phyloP scores from a whole-genome alignment of 2,329 filamentous ascomycete genomes.

The Niveomyces coronatus region DNA sequence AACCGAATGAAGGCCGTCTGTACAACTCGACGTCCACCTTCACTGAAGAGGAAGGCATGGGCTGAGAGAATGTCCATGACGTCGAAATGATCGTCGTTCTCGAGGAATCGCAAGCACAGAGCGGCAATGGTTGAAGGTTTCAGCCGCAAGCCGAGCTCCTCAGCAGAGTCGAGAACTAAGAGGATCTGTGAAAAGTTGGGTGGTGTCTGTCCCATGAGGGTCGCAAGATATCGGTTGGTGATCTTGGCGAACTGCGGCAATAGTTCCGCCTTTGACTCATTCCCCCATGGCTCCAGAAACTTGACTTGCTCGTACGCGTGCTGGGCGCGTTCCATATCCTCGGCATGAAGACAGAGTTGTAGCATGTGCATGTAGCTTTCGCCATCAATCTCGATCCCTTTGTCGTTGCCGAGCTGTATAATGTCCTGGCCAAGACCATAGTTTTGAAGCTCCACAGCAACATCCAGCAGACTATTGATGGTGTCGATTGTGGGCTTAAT shows the following conservation, averaged over 20 bases:
- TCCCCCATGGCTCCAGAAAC: constrained; percentile 25
- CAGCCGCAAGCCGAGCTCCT: constrained; percentile 58
- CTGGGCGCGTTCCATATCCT: constrained; percentile 61
- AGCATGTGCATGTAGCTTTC: constrained; percentile 66
- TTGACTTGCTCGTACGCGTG: constrained; percentile 46
- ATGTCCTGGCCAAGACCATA: constrained; percentile 65
- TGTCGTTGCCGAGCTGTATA: constrained; percentile 53
- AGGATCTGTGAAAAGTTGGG: constrained; percentile 62
- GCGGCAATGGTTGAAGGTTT: constrained; percentile 64
- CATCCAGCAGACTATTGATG: constrained; percentile 66
- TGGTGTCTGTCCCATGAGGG: constrained; percentile 49
- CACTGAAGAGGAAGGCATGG: constrained; percentile 60
- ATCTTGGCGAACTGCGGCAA: constrained; percentile 44
- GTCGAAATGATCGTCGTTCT: constrained; percentile 66
- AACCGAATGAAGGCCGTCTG: constrained; percentile 57
- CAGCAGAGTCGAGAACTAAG: constrained; percentile 61
- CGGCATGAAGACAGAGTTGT: constrained; percentile 61
- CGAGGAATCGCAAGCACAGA: constrained; percentile 64
- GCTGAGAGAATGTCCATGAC: constrained; percentile 73
- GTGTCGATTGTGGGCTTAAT: constrained; percentile 55
- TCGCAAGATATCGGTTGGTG: constrained; percentile 62
- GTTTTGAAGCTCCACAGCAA: constrained; percentile 60
- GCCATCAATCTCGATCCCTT: constrained; percentile 55
- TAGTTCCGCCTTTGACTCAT: constrained; percentile 34
- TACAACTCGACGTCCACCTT: constrained; percentile 57